phyloP scores from a whole-genome alignment of 129 eudicot genomes.

The Escallonia rubra region DNA sequence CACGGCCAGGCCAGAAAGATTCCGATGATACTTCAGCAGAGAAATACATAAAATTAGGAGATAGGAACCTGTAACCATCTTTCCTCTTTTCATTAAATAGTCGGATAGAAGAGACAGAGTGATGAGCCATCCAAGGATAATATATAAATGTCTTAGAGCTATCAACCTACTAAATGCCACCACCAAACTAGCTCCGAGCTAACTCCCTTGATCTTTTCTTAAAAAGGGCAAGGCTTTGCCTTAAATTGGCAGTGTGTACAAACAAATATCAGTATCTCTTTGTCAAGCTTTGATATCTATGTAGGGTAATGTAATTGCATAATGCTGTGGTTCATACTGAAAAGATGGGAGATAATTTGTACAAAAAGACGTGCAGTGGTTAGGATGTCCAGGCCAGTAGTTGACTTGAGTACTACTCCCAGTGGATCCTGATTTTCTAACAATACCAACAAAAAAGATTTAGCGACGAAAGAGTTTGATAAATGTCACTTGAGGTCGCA shows the following conservation, averaged over 20 bases:
- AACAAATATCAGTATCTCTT: neutral
- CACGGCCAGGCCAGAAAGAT: neutral
- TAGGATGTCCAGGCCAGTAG: no score
- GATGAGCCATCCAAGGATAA: neutral
- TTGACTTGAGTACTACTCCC: no score
- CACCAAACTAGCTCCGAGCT: neutral
- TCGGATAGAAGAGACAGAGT: neutral
- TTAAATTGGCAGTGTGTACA: neutral
- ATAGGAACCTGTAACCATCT: conserved; percentile 19
- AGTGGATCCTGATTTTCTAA: no score
- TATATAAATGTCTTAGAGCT: no score
- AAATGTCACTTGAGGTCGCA: no score
- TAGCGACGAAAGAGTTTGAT: no score
- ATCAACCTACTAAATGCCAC: neutral
- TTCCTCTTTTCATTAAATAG: conserved; percentile 15
- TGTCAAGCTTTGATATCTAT: neutral
- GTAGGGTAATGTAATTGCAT: neutral
- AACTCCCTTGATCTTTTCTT: neutral
- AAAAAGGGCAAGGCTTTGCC: neutral
- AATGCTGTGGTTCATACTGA: no score
- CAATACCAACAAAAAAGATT: no score
- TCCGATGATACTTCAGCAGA: neutral
- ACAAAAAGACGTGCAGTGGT: no score
- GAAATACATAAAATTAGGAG: neutral
- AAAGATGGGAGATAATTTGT: no score